Percentiles rank a stretch among this genome's conserved stretches.
phyloP scores from a whole-genome alignment of 345 rosid genomes.

The Angophora floribunda region DNA sequence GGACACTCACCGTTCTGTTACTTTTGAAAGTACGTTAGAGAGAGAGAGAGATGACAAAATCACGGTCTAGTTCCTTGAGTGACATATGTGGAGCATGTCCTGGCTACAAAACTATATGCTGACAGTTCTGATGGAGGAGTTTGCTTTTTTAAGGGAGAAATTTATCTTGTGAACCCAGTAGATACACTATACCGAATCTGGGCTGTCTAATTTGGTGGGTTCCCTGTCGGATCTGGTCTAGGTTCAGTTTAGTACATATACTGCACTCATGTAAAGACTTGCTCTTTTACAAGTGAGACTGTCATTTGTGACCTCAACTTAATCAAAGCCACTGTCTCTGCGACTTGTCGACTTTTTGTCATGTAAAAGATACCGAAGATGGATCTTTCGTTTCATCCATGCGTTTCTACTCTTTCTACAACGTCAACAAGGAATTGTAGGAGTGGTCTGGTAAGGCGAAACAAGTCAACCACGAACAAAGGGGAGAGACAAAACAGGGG shows the following conservation, averaged over 20 bases:
- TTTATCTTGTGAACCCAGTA: not conserved
- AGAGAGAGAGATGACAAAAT: not conserved
- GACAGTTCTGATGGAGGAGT: not conserved
- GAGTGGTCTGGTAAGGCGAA: not conserved
- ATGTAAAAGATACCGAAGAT: not conserved
- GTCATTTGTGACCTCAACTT: not conserved
- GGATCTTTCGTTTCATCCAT: not conserved
- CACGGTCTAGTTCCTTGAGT: not conserved
- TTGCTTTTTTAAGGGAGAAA: not conserved
- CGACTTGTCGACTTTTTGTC: not conserved
- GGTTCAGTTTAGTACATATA: not conserved
- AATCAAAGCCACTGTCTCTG: not conserved
- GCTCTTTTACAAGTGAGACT: not conserved
- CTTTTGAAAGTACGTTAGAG: not conserved
- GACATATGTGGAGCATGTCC: not conserved
- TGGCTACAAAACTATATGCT: not conserved
- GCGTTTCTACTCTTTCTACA: not conserved
- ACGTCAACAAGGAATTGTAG: not conserved
- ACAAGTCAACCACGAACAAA: not conserved
- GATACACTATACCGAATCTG: not conserved
- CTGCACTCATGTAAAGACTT: not conserved
- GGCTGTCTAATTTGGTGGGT: not conserved
- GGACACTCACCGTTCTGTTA: not conserved
- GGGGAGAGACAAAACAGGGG: not conserved
- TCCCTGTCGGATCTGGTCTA: not conserved